phyloP scores from a whole-genome alignment of 2,329 filamentous ascomycete genomes.

The Orbilia blumenaviensis region DNA sequence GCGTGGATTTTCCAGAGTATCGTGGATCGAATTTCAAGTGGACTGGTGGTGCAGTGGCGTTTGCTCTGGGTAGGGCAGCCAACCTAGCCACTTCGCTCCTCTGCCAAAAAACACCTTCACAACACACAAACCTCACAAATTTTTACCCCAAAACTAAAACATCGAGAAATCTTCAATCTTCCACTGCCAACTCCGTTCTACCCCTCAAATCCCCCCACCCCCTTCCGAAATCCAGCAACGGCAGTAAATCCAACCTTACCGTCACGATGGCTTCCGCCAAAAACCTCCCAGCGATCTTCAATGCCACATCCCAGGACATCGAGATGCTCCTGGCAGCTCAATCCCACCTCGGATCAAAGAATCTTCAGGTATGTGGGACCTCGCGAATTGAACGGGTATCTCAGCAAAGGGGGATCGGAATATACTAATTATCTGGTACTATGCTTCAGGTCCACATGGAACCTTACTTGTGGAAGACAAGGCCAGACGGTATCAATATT shows the following conservation, averaged over 20 bases:
- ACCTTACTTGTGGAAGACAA: slow-evolving; percentile 99
- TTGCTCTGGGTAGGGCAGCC: slow-evolving; percentile 29
- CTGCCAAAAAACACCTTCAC: slow-evolving; percentile 38
- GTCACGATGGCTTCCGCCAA: slow-evolving; percentile 65
- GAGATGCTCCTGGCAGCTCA: slow-evolving; percentile 99
- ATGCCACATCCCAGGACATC: slow-evolving; percentile 97
- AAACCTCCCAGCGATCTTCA: slow-evolving; percentile 94
- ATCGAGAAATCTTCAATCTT: neutral
- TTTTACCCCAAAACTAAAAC: slow-evolving; percentile 24
- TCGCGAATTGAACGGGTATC: neutral
- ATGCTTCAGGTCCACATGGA: slow-evolving; percentile 82
- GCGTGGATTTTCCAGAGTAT: neutral
- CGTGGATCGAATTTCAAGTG: neutral
- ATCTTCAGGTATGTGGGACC: slow-evolving; percentile 73
- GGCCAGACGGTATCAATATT: slow-evolving; percentile 96
- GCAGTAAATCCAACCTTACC: neutral
- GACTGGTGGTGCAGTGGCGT: neutral
- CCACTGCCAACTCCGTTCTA: neutral
- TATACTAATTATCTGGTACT: neutral
- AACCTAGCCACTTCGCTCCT: slow-evolving; percentile 32
- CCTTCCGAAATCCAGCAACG: neutral
- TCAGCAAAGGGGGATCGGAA: neutral
- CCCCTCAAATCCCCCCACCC: neutral
- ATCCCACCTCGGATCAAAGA: slow-evolving; percentile 97
- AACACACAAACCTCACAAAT: slow-evolving; percentile 50